Evolutionary conservation across 169 alveolate genomes (phyloP).

Genomic region (Plasmodium billcollinsi): DNA sequence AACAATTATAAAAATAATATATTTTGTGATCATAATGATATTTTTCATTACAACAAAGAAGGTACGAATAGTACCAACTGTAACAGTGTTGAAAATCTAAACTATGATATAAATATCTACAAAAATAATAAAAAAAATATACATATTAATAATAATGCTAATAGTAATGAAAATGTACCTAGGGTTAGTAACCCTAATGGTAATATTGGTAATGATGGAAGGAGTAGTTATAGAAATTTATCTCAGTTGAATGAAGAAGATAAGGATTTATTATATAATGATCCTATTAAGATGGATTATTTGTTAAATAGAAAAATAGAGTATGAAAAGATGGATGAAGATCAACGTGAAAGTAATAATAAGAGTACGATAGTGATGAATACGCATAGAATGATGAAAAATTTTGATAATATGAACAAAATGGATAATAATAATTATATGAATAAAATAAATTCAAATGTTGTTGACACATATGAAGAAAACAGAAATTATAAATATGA

Average conservation of each 20-base stretch:
- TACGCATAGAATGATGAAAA: slow-evolving; percentile 5
- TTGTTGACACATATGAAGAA: not conserved
- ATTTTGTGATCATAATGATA: not conserved
- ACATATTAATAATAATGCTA: not conserved
- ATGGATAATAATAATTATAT: slow-evolving; percentile 2
- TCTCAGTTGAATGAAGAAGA: not conserved
- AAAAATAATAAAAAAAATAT: not conserved
- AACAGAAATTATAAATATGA: slow-evolving; percentile 24
- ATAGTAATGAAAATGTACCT: not conserved
- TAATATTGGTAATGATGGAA: slow-evolving; percentile 2
- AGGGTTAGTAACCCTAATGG: slow-evolving; percentile 8
- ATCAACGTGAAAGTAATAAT: slow-evolving; percentile 7
- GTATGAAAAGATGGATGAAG: slow-evolving; percentile 31
- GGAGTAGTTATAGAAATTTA: slow-evolving; percentile 19
- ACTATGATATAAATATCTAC: slow-evolving; percentile 4
- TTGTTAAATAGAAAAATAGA: slow-evolving; percentile 38
- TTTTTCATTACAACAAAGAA: slow-evolving; percentile 22
- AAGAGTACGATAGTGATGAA: slow-evolving; percentile 17
- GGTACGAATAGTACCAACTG: slow-evolving; percentile 52
- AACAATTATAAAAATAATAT: slow-evolving; percentile 1
- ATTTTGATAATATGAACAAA: not conserved
- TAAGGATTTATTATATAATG: slow-evolving; percentile 14
- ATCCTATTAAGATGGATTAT: slow-evolving; percentile 15
- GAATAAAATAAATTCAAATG: slow-evolving; percentile 9
- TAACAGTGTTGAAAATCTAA: slow-evolving; percentile 54